Base-by-base conservation (phyloP, 805 yeast genomes). In the Tetrapisispora phaffii region DNA sequence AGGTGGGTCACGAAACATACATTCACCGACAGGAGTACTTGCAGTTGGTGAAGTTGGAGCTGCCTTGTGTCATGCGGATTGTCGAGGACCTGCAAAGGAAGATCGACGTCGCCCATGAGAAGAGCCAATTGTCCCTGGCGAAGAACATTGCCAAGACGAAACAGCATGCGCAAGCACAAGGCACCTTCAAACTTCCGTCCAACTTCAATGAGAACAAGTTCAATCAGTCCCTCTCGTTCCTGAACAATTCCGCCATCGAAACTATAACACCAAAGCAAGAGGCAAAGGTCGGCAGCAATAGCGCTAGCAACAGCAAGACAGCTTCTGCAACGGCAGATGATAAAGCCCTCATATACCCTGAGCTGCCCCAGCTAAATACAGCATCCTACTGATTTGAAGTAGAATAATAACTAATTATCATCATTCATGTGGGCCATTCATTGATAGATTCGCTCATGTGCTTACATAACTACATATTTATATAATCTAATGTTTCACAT, bases 41-140 rank as follows among this genome's bases (percentile, higher is more conserved):
- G 28, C 59, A 60, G 44, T 47, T 58, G 48, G 44, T 60, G 38
- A 51, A 57, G 46, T 46, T 60, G 36, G 67, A 63, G 44, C 63
- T 63, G 6, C 66, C 67, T 8, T 57, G 60, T 5, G 59, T 63
- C 2, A 40, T 60, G 36, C 54, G 48, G 34, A 54, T 62, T 7
- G 53, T 57, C 2, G 64, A 59, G 38, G 63, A 60, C 42, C 39
- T 63, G 41, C 52, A 56, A 35, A 43, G 44, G 15, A 45, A 51
- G 33, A 45, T 63, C 12, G 62, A 58, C 34, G 15, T 33, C 12
- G 48, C 52, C 2, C 53, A 46, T 37, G 49, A 49, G 13, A 56
- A 54, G 42, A 54, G 54, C 17, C 56, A 58, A 20, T 38, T 47
- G 21, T 52, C 63, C 13, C 42, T 59, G 39, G 62, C 65, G 10